phyloP scores from a whole-genome alignment of 495 filamentous ascomycete genomes.

The Aspergillus panamensis region DNA sequence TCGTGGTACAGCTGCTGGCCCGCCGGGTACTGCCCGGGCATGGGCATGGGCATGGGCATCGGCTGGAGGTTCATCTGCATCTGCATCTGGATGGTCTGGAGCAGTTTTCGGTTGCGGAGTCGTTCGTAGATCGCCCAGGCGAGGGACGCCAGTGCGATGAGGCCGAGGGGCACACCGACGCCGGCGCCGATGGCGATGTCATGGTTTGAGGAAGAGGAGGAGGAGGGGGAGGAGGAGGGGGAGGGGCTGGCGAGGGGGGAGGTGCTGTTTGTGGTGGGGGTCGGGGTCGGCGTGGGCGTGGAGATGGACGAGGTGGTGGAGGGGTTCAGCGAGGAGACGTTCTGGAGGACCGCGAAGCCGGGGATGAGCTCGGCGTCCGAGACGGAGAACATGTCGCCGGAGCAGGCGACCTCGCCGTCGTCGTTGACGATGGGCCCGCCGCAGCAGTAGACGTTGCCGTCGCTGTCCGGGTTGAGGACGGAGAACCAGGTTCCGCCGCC shows the following conservation, averaged over 20 bases:
- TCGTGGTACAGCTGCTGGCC: too few species aligned
- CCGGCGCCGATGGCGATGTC: not conserved
- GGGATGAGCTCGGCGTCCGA: not conserved
- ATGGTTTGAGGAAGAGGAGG: not conserved
- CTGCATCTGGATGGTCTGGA: slow-evolving; percentile 12
- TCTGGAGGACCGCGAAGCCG: not conserved
- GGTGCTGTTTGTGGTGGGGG: not conserved
- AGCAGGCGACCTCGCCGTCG: not conserved
- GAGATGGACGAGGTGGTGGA: not conserved
- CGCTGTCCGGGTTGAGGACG: not conserved
- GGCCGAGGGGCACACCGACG: not conserved
- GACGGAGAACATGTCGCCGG: not conserved
- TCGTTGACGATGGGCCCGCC: not conserved
- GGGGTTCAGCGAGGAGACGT: not conserved
- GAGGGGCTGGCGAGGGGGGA: not conserved
- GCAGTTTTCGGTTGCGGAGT: not conserved
- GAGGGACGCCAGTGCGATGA: not conserved
- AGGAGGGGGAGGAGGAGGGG: not conserved
- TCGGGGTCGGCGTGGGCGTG: not conserved
- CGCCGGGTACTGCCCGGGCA: too few species aligned
- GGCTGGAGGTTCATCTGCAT: not conserved
- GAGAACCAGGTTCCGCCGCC: not conserved
- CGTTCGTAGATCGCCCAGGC: not conserved
- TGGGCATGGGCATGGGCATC: too few species aligned
- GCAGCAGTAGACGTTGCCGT: not conserved